Base-by-base conservation (phyloP, 1,284 basidiomycete species). In the Naganishia sp. region DNA sequence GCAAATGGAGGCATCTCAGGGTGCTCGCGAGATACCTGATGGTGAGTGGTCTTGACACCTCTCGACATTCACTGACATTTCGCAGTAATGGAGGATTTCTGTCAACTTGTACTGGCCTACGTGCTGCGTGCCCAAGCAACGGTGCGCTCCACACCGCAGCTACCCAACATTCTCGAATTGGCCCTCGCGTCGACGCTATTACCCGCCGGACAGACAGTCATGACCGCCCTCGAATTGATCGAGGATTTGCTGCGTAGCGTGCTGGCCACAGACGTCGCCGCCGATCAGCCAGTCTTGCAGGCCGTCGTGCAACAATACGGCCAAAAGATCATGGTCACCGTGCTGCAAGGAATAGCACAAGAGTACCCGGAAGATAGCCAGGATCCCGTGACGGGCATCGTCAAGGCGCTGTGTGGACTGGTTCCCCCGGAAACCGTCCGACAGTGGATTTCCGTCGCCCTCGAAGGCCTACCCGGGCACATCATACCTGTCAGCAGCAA, bases 71-170 rank as follows among this genome's bases (percentile, higher is more conserved):
- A 23, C 57, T 67, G 67, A 45, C 69, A 23, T 15, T n/a, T 3
- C 25, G 69, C 73, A 96, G 96, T 97, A 43, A 82, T 99, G 73
- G 96, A 99, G 77, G 96, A 99, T 77, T 99, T 95, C 73, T 78
- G 94, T 63, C 92, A 93, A 72, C 85, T 94, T 77, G 82, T 93
- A 43, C 78, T 88, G 66, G 86, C 88, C 69, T 82, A 93, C 74
- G 78, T 89, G 50, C 84, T 88, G 60, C 81, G 84, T 70, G 82
- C 86, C 1, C 92, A 94, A 1, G 85, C 90, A 66, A 81, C 91
- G 45, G 86, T 94, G 70, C 88, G 94, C 79, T 81, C 87, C 57
- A 90, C 90, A 3, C 81, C 87, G 3, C 84, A 86, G 11, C 89
- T 96, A 75, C 85, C 89, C 3, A 77, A 86, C 56, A 88, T 89